Conservation (phyloP, 192 early-diverging fungal genomes). For the Entomortierella beljakovae region DNA sequence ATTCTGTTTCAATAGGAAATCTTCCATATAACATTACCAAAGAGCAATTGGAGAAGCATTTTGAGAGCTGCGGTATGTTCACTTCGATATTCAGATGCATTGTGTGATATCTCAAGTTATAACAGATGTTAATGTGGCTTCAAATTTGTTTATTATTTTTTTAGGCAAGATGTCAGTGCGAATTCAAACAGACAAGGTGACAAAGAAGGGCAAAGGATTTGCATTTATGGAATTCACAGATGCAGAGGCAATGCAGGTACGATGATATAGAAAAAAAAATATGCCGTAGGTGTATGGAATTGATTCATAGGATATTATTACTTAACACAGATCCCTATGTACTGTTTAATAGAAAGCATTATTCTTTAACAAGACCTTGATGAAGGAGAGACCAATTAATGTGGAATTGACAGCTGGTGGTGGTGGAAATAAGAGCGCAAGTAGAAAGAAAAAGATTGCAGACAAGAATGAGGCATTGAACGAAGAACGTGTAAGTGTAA, state of each 20-base stretch:
- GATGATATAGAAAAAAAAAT: too few relatives aligned
- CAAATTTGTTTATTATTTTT: not conserved
- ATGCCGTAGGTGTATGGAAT: not conserved
- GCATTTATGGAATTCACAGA: slow-evolving; percentile 77
- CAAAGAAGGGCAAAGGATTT: slow-evolving; percentile 78
- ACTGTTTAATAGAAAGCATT: slow-evolving; percentile 61
- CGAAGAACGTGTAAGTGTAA: slow-evolving; percentile 63
- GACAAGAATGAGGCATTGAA: slow-evolving; percentile 62
- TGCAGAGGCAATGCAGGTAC: slow-evolving; percentile 63
- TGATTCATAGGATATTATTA: not conserved
- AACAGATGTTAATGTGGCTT: not conserved
- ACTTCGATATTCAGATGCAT: too few relatives aligned
- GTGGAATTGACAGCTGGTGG: slow-evolving; percentile 82
- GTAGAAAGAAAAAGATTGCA: slow-evolving; percentile 60
- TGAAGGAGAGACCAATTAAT: slow-evolving; percentile 76
- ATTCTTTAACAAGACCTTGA: slow-evolving; percentile 69
- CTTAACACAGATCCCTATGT: not conserved
- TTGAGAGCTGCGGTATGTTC: slow-evolving; percentile 63
- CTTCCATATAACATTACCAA: slow-evolving; percentile 73
- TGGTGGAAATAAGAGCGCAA: slow-evolving; percentile 71
- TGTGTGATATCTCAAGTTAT: too few relatives aligned
- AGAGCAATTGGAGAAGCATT: slow-evolving; percentile 69
- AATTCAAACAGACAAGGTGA: slow-evolving; percentile 74
- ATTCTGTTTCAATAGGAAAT: slow-evolving; percentile 55
- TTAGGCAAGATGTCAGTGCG: slow-evolving; percentile 67